Base-by-base conservation (phyloP, 495 filamentous ascomycete genomes). In the Xylaria palmicola region DNA sequence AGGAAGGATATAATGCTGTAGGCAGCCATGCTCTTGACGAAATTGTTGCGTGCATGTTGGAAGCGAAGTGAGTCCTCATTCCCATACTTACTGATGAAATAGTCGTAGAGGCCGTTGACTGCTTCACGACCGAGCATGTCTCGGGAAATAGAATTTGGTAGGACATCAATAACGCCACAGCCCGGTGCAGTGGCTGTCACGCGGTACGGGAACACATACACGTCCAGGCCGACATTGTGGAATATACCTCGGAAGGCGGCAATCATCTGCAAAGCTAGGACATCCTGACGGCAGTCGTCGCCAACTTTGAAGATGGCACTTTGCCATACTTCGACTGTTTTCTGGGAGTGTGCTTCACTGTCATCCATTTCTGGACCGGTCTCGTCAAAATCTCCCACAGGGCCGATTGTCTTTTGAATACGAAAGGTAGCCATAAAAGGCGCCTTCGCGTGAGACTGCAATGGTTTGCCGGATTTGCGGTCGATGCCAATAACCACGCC, bases 221-320 rank as follows among this genome's bases (percentile, higher is more conserved):
- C 94, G 72, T 98, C 94, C 4, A 99, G 84, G 0, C 95, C 95
- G 47, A 97, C 90, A 65, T 80, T 87, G 73, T 93, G 88, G 78
- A 97, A 99, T 60, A 99, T 97, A 59, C 91, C 93, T 22, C 93
- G 87, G 81, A 99, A 99, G 6, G 91, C 90, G 4, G 95, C 88
- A 70, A 99, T 96, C 89, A 99, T 93, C 74, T 99, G 95, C 53
- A 99, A 79, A 12, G 94, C 95, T 49, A 99, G 78, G 66, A 99
- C 90, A 68, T 99, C 95, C 74, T 99, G 95, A 41, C 95, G 88
- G 70, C 95, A 98, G 71, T 99, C 95, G 70, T 99, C 95, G 19
- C 95, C 95, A 56, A 99, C 95, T 74, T 99, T 99, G 85, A 99
- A 99, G 71, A 99, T 99, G 15, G 95, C 95, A 2, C 93, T 96